These are phyloP conservation scores for Euphorbia peplus DNA, from an alignment of 345 rosid genomes.

Conservation along the genomic window DNA sequence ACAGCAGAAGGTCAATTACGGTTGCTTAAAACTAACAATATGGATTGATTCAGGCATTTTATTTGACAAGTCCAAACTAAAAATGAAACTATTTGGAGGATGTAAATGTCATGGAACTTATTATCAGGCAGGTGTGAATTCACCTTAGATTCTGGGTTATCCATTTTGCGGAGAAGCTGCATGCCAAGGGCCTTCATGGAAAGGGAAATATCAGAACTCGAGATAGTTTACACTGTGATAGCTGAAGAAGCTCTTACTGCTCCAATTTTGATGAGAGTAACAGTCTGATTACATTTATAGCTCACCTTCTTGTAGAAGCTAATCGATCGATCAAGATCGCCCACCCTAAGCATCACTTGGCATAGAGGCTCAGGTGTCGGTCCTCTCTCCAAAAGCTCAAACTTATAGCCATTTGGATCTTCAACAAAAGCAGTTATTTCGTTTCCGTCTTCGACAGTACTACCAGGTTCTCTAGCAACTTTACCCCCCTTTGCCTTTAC, in stretches of 20 bases:
- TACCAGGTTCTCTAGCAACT: constrained; percentile 15
- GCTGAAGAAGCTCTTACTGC: not conserved
- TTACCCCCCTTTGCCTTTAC: constrained; percentile 22
- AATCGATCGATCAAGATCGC: constrained; percentile 21
- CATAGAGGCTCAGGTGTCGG: constrained; percentile 22
- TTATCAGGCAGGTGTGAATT: not conserved
- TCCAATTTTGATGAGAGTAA: not conserved
- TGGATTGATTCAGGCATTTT: not conserved
- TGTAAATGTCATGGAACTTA: not conserved
- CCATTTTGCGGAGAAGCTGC: constrained; percentile 23
- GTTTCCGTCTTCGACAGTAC: constrained; percentile 13
- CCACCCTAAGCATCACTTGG: constrained; percentile 31
- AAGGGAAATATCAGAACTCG: constrained; percentile 4
- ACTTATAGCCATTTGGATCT: constrained; percentile 23
- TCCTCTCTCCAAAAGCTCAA: constrained; percentile 23
- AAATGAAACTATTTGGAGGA: not conserved
- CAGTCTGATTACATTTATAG: not conserved
- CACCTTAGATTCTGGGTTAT: constrained; percentile 19
- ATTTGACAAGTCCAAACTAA: not conserved
- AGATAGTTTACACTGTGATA: not conserved
- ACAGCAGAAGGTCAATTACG: not conserved
- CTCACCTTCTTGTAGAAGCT: constrained; percentile 25
- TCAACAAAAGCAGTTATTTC: constrained; percentile 13
- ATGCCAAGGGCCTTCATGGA: constrained; percentile 26
- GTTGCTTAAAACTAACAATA: not conserved